phyloP scores from a whole-genome alignment of 176 grass and related monocot genomes.

The Panicum miliaceum region DNA sequence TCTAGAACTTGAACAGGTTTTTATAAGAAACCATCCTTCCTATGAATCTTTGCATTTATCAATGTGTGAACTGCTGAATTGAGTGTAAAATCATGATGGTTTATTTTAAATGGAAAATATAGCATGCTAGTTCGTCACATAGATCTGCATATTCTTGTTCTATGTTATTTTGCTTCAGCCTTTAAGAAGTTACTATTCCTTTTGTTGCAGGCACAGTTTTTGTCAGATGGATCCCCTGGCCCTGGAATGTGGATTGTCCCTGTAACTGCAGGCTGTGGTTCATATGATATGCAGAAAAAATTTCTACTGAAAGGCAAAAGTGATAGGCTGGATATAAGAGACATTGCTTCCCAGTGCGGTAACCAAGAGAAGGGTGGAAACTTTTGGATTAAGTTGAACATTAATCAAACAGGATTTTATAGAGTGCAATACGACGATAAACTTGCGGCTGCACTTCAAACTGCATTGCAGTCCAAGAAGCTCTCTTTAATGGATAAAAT shows the following conservation, averaged over 20 bases:
- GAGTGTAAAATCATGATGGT: background rate
- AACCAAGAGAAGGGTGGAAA: conserved; percentile 37
- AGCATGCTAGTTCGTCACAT: background rate
- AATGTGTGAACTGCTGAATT: background rate
- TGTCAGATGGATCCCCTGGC: conserved; percentile 67
- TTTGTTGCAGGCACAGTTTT: conserved; percentile 79
- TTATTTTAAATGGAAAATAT: background rate
- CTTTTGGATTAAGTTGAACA: conserved; percentile 89
- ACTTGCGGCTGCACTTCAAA: conserved; percentile 69
- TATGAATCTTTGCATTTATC: conserved; percentile 25
- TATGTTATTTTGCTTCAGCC: background rate
- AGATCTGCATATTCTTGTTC: background rate
- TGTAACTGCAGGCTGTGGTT: conserved; percentile 62
- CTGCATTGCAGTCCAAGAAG: conserved; percentile 66
- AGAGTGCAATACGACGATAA: conserved; percentile 82
- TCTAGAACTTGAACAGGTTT: conserved; percentile 81
- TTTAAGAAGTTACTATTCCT: conserved; percentile 22
- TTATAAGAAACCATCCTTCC: conserved; percentile 23
- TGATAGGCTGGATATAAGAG: conserved; percentile 59
- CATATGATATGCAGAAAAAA: conserved; percentile 61
- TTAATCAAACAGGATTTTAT: conserved; percentile 89
- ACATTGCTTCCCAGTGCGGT: conserved; percentile 44
- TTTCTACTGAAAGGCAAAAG: conserved; percentile 66
- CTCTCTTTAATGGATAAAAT: conserved; percentile 81
- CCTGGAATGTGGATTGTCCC: conserved; percentile 83